Percentiles rank a stretch among this genome's conserved stretches.
phyloP scores from a whole-genome alignment of 202 grass and related monocot species.

The Eragrostis tef region DNA sequence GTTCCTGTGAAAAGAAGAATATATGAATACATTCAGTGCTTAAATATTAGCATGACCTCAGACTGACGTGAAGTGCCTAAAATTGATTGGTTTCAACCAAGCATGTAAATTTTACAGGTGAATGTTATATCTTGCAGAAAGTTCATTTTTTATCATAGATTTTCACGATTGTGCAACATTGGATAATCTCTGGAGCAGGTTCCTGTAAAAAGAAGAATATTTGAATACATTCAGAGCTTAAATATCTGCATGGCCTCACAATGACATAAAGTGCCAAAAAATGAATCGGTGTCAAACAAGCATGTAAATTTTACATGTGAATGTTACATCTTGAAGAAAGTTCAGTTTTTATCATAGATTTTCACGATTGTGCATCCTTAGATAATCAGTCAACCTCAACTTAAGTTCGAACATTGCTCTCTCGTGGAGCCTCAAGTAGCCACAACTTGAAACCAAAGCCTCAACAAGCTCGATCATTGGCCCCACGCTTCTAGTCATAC shows the following conservation, averaged over 20 bases:
- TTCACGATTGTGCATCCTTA: neutral
- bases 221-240: neutral
- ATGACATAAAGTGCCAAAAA: neutral
- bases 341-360: neutral
- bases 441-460: slow-evolving; percentile 31
- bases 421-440: neutral
- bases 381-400: slow-evolving; percentile 14
- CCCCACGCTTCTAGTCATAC: neutral
- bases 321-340: slow-evolving; percentile 24
- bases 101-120: neutral
- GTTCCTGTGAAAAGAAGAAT: slow-evolving; percentile 46
- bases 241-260: slow-evolving; percentile 16
- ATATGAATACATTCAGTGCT: neutral
- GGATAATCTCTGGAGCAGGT: slow-evolving; percentile 49
- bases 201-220: slow-evolving; percentile 44
- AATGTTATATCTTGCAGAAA: slow-evolving; percentile 23
- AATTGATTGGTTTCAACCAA: neutral
- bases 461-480: slow-evolving; percentile 12
- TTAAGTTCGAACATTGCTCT: slow-evolving; percentile 12
- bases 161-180: neutral
- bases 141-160: neutral
- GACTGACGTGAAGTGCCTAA: neutral
- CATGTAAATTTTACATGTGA: neutral
- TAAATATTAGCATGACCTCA: slow-evolving; percentile 17
- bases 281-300: neutral